Evolutionary conservation across 2,329 filamentous ascomycete species (phyloP), one percentile per base, ranked within the genome.

Genomic region (Botrytis byssoidea): DNA sequence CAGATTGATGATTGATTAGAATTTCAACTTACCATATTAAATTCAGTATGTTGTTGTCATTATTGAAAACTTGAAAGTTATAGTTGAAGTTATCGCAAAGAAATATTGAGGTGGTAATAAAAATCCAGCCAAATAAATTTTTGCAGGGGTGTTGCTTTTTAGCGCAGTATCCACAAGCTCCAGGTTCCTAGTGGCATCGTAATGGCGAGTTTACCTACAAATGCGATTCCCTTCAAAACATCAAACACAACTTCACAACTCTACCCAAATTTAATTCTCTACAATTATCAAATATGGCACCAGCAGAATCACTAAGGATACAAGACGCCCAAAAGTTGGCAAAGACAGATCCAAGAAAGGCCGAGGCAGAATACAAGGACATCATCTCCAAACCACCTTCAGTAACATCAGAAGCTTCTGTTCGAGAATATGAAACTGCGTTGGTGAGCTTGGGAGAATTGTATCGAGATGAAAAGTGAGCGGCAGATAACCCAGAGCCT

Each of bases 361-460:
- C 95, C 76, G 94, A 97, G 85, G 86, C 88, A 80, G 90, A 93
- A 82, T 98, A 95, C 88, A 94, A 95, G 84, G 92, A 96, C 73
- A 93, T 98, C 82, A 89, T 98, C 78, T 91, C 94, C 71, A 92
- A 93, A 84, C 90, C 93, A 55, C 94, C 95, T 35, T 93, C 93
- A 70, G 90, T 92, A 74, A 96, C 90, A 74, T 91, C 89, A 75
- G 96, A 99, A 83, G 89, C 92, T 55, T 93, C 95, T 74, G 90
- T 95, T 78, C 91, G 93, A 83, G 94, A 97, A 83, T 99, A 98
- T 80, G 96, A 99, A 86, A 88, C 88, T 78, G 94, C 96, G 40
- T 84, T 99, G 82, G 89, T 98, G 81, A 93, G 92, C 77, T 85
- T 99, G 81, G 96, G 96, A 80, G 93, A 97, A 88, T 88, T 98